Percentiles rank a stretch among this genome's conserved stretches.
Evolutionary conservation across 78 protist species (phyloP).

Genomic region (Guillardia theta): DNA sequence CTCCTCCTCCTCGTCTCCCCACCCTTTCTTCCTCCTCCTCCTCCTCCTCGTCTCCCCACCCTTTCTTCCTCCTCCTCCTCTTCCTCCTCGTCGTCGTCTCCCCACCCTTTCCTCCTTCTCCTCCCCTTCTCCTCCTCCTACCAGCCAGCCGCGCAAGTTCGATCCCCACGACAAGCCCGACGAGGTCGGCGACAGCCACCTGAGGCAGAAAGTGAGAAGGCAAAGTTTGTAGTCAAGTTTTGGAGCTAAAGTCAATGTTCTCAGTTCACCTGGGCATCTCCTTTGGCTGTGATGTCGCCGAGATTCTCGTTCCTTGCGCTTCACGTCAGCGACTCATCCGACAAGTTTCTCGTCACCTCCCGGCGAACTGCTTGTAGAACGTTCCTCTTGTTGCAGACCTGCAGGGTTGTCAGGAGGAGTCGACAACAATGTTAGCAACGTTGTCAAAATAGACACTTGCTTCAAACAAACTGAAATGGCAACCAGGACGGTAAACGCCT

Average conservation of each 20-base stretch:
- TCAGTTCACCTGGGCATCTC: background rate
- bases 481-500: background rate
- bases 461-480: background rate
- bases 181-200: constrained; percentile 37
- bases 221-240: too few relatives aligned
- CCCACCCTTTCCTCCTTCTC: background rate
- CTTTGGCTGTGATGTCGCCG: background rate
- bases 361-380: constrained; percentile 37
- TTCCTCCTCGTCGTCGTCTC: background rate
- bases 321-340: too few relatives aligned
- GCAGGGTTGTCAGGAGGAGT: too few relatives aligned
- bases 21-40: background rate
- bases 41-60: background rate
- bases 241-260: background rate
- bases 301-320: background rate
- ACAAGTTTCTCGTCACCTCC: background rate
- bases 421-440: too few relatives aligned
- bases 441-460: background rate
- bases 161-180: background rate
- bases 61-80: background rate
- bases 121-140: background rate
- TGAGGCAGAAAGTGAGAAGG: background rate
- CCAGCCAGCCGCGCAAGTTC: background rate
- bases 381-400: background rate
- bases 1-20: background rate